A percentile compares a stretch with the other conserved stretches of the same genome.
Evolutionary conservation across 768 basidiomycete species (phyloP).

Genomic region (Podaxis sp.): DNA sequence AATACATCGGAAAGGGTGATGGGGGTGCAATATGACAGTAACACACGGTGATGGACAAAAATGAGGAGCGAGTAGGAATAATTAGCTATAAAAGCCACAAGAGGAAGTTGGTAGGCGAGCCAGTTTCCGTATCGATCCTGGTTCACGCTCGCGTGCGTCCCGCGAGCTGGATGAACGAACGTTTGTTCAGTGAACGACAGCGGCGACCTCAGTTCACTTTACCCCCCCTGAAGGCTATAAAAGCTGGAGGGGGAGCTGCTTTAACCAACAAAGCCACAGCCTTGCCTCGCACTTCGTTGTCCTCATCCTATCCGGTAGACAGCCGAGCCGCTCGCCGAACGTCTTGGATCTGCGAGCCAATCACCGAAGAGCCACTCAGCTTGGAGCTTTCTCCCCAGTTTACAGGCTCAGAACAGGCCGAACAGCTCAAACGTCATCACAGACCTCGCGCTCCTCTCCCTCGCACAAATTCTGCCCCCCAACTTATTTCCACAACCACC

Average conservation of each 20-base stretch:
- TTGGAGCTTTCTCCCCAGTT: conserved; percentile 24
- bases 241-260: conserved; percentile 15
- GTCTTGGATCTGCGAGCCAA: conserved; percentile 43
- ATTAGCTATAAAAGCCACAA: conserved; percentile 36
- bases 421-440: conserved; percentile 64
- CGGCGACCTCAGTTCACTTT: conserved; percentile 7
- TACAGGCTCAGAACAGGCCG: conserved; percentile 23
- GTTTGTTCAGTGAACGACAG: conserved; percentile 32
- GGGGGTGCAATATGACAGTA: conserved; percentile 3
- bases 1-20: neutral
- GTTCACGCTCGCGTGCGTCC: conserved; percentile 4
- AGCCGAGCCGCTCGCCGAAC: conserved; percentile 24
- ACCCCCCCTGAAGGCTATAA: conserved; percentile 15
- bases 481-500: conserved; percentile 64
- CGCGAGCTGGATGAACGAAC: conserved; percentile 30
- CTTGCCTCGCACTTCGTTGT: conserved; percentile 7
- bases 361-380: conserved; percentile 47
- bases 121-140: conserved; percentile 10
- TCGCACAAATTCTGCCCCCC: conserved; percentile 52
- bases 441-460: conserved; percentile 42
- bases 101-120: conserved; percentile 21
- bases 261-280: neutral
- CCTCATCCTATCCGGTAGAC: conserved; percentile 14
- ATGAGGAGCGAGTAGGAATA: conserved; percentile 16
- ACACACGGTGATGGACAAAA: conserved; percentile 18